Base-by-base conservation (phyloP, 1,284 basidiomycete genomes). In the Spongiforma sp. region DNA sequence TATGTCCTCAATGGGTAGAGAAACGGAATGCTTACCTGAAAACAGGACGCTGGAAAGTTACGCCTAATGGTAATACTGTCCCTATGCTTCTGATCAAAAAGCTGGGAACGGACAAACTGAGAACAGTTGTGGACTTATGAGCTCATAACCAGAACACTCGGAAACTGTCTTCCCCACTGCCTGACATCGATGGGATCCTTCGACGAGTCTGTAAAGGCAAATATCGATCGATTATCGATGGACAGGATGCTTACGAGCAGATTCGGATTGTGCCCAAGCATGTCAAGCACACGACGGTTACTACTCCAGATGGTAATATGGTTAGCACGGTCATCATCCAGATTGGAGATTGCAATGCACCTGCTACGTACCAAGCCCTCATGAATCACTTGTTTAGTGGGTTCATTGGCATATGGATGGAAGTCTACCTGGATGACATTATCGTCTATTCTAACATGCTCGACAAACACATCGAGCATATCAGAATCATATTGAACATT, bases 61-160 rank as follows among this genome's bases (percentile, higher is more conserved):
- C 68, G 0, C 74, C 68, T 1, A 63, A 67, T 0, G 56, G 62
- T 0, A 80, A 80, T 55, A 77, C 75, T 0, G 65, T 76, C 0
- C 79, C 79, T 0, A 80, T 81, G 78, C 43, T 82, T 3, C 63
- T 79, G 0, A 72, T 81, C 1, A 56, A 60, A 0, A 80, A 80
- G 56, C 52, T 68, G 4, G 69, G 65, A 4, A 43, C 37, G 1
- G 64, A 69, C 26, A 66, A 69, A 11, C 65, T 75, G 0, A 57
- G 68, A 0, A 77, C 72, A 0, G 62, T 71, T 0, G 52, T 76
- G 0, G 69, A 77, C 33, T 36, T 69, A 7, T 26, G 67, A 0
- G 73, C 76, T 32, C 62, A 60, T 0, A 82, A 82, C 56, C 71
- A 73, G 0, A 82, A 82, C 46, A 81, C 79, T 0, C 33, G 57